Base-by-base conservation (phyloP, 768 basidiomycete genomes). In the Clitopilus passeckerianus region DNA sequence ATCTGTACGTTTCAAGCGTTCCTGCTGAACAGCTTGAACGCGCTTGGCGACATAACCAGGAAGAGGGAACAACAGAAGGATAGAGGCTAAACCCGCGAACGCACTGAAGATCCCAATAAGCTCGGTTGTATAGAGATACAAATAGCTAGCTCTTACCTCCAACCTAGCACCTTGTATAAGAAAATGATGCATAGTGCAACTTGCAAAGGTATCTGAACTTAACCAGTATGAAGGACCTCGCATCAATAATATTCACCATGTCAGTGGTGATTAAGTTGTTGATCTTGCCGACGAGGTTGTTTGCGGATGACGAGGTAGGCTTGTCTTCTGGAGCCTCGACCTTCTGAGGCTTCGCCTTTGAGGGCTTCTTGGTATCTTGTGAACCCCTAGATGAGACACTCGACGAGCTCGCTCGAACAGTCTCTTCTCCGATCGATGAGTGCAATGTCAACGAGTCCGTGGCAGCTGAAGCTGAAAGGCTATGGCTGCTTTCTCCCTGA, bases 191-290 rank as follows among this genome's bases (percentile, higher is more conserved):
- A 77, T 18, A 77, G 60, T 0, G 58, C 59, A 16, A 79, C 67
- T 57, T 77, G 75, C 24, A 81, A 63, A 5, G 80, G 80, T 8
- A 78, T 72, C 54, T 74, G 72, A 7, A 80, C 54, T 6, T 41
- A 57, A 63, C 63, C 63, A 75, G 54, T 7, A 77, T 57, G 54
- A 79, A 75, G 57, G 77, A 71, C 24, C 73, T 62, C 16, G 71
- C 70, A n/a, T 68, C 69, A 16, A 67, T 64, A 53, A 81, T 77
- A 59, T 73, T 74, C 34, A 58, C 61, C 59, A 79, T 44, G 70
- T 93, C 90, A 1, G 86, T 85, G 7, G 89, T 85, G 35, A 90
- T 81, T 6, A 91, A 72, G 58, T 90, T 92, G 68, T 88, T 92
- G 68, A 93, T 86, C 67, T 84, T 89, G 9, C 91, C 90, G 35